Evolutionary conservation across 495 filamentous ascomycete species (phyloP).

Genomic region (Xylaria bambusicola): DNA sequence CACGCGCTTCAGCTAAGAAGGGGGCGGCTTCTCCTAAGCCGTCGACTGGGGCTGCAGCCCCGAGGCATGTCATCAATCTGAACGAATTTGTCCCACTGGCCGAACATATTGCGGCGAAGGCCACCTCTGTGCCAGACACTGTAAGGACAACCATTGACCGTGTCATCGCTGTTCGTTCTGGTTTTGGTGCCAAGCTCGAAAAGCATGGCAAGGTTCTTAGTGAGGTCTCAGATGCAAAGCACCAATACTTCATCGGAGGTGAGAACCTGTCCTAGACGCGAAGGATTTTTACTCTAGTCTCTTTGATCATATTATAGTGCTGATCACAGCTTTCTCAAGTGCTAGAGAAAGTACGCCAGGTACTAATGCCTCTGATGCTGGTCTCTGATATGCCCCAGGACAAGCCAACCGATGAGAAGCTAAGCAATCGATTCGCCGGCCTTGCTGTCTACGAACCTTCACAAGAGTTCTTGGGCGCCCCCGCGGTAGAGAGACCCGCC

Average conservation of each 20-base stretch:
- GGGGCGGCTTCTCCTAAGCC: neutral
- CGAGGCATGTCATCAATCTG: conserved; percentile 39
- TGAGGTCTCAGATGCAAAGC: conserved; percentile 29
- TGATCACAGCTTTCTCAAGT: conserved; percentile 1
- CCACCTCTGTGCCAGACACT: conserved; percentile 24
- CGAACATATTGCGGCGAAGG: conserved; percentile 36
- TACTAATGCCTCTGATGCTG: conserved; percentile 18
- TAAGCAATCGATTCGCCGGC: conserved; percentile 23
- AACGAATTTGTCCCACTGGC: conserved; percentile 43
- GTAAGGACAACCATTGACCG: conserved; percentile 29
- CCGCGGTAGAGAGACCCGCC: conserved; percentile 24
- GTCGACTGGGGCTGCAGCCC: neutral
- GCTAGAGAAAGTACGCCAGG: conserved; percentile 31
- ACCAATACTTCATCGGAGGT: conserved; percentile 38
- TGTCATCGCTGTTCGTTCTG: conserved; percentile 28
- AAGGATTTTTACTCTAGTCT: neutral
- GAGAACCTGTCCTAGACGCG: neutral
- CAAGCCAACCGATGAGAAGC: no score
- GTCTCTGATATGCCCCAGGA: no score
- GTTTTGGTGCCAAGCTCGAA: conserved; percentile 21
- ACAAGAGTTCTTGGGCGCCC: conserved; percentile 37
- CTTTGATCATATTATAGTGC: neutral
- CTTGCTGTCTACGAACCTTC: conserved; percentile 42
- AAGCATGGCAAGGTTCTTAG: conserved; percentile 20
- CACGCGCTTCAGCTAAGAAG: conserved; percentile 31